These are phyloP conservation scores for Diaporthe australafricana DNA, from an alignment of 2,329 filamentous ascomycete species.

Conservation along the genomic window DNA sequence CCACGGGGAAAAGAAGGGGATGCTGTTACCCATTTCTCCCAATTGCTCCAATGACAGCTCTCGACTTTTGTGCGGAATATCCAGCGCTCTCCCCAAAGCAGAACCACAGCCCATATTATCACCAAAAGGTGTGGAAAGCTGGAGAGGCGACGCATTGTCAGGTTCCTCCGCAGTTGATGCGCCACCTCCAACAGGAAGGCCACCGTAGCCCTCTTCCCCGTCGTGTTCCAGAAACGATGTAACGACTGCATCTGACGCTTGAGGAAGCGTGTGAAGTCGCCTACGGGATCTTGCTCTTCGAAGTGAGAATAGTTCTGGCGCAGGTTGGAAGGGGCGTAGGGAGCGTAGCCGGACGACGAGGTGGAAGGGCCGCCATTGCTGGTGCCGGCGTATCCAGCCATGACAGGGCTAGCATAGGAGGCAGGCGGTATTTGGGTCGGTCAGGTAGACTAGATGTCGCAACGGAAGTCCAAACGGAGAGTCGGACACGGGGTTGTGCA, in stretches of 20 bases:
- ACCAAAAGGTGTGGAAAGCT: slow-evolving; percentile 77
- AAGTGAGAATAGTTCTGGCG: slow-evolving; percentile 38
- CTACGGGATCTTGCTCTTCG: slow-evolving; percentile 47
- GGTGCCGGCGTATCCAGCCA: slow-evolving; percentile 36
- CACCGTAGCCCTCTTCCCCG: slow-evolving; percentile 51
- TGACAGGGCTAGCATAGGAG: slow-evolving; percentile 29
- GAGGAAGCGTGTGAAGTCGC: slow-evolving; percentile 49
- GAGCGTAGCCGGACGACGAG: slow-evolving; percentile 26
- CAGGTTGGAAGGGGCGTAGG: slow-evolving; percentile 33
- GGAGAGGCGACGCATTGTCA: slow-evolving; percentile 63
- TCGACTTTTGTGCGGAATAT: slow-evolving; percentile 78
- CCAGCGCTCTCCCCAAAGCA: slow-evolving; percentile 89
- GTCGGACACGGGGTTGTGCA: background rate
- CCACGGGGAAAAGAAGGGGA: background rate
- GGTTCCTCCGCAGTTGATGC: slow-evolving; percentile 56
- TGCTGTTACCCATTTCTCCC: slow-evolving; percentile 88
- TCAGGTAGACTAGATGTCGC: background rate
- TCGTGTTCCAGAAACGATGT: slow-evolving; percentile 57
- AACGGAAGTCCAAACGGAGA: background rate
- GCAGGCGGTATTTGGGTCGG: background rate
- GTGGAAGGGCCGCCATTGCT: slow-evolving; percentile 32
- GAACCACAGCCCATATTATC: slow-evolving; percentile 77
- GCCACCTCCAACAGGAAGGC: slow-evolving; percentile 45
- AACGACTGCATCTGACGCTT: slow-evolving; percentile 46
- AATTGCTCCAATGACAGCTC: slow-evolving; percentile 83